These are phyloP conservation scores for Flueggea neowawraea DNA, from an alignment of 441 rosid species.

Conservation along the genomic window DNA sequence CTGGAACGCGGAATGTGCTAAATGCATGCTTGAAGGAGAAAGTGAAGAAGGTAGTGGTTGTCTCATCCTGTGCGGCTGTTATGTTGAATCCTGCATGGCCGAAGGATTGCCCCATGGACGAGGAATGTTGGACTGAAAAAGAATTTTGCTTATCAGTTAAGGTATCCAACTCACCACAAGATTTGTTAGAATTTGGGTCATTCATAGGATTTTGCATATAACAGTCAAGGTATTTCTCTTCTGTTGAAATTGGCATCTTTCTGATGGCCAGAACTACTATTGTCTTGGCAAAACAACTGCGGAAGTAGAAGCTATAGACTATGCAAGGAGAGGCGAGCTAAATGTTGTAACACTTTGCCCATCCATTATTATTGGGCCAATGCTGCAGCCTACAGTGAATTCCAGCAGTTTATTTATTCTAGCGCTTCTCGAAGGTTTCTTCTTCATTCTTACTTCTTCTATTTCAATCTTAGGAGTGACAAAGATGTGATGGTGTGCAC, in stretches of 20 bases:
- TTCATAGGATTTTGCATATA: no score
- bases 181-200: not conserved
- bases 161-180: conserved; percentile 20
- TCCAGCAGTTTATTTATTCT: conserved; percentile 53
- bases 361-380: conserved; percentile 65
- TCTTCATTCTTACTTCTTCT: conserved; percentile 27
- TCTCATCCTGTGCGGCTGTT: conserved; percentile 67
- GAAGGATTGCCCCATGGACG: conserved; percentile 56
- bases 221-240: no score
- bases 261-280: conserved; percentile 47
- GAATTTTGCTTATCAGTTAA: conserved; percentile 63
- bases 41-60: conserved; percentile 63
- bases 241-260: not conserved
- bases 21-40: conserved; percentile 61
- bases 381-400: conserved; percentile 54
- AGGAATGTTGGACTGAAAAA: conserved; percentile 70
- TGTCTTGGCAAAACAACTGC: conserved; percentile 68
- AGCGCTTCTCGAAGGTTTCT: conserved; percentile 60
- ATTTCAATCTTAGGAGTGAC: no score
- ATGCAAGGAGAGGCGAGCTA: conserved; percentile 52
- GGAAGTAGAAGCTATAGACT: conserved; percentile 60
- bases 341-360: conserved; percentile 61
- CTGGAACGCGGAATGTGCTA: conserved; percentile 64
- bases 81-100: conserved; percentile 61
- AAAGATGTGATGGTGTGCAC: no score